Conservation (phyloP, 768 basidiomycete genomes). For the Boletales sp. region DNA sequence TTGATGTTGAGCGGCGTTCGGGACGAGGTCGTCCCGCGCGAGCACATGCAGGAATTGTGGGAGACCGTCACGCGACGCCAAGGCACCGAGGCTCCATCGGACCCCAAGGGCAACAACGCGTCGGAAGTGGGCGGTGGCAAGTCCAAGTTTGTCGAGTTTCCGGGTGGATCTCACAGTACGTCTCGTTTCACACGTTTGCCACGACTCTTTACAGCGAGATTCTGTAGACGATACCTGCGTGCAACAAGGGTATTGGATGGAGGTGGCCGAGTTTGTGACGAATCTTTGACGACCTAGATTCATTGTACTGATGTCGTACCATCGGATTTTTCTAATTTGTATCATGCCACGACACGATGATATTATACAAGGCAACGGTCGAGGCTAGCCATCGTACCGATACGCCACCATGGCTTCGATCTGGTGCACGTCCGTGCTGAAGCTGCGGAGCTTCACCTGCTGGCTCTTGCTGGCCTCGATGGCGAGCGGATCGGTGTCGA, state of each 20-base stretch:
- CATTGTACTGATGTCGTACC: not conserved
- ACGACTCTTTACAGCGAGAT: too few relatives aligned
- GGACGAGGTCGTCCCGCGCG: conserved; percentile 53
- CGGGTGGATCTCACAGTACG: conserved; percentile 53
- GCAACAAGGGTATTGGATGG: conserved; percentile 52
- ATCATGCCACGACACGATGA: not conserved
- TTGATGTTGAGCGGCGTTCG: conserved; percentile 73
- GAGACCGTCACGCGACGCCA: conserved; percentile 51
- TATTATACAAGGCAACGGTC: not conserved
- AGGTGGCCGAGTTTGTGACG: conserved; percentile 48
- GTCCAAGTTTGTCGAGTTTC: conserved; percentile 55
- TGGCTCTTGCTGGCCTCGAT: conserved; percentile 93
- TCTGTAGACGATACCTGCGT: conserved; percentile 51
- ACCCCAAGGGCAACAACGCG: conserved; percentile 26
- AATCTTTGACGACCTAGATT: conserved; percentile 16
- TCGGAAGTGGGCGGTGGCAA: conserved; percentile 49
- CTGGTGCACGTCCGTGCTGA: conserved; percentile 96
- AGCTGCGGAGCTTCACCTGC: conserved; percentile 91
- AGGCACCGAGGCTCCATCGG: conserved; percentile 28
- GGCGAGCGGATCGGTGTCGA: conserved; percentile 88
- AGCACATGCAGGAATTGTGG: conserved; percentile 65
- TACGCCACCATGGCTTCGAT: conserved; percentile 99
- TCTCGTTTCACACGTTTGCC: not conserved
- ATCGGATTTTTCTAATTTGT: not conserved
- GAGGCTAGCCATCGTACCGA: conserved; percentile 73